Evolutionary conservation across 176 grass and related monocot genomes (phyloP).

Genomic region (Triticum urartu): DNA sequence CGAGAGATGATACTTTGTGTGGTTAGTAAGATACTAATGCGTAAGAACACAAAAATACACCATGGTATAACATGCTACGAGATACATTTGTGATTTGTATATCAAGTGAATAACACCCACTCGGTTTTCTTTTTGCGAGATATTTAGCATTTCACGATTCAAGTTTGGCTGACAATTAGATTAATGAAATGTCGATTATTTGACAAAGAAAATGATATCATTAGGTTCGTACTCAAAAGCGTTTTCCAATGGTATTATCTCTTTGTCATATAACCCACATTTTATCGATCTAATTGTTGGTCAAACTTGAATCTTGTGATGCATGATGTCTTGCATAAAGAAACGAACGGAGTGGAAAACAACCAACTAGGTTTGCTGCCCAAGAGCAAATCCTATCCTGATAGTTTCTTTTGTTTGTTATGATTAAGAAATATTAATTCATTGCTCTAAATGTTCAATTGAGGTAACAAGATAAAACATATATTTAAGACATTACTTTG

Average conservation of each 20-base stretch:
- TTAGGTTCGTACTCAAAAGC: background rate
- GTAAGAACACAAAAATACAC: background rate
- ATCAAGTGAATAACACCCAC: background rate
- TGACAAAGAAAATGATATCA: background rate
- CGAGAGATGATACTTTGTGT: background rate
- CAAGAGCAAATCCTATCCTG: background rate
- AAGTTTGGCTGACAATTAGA: conserved; percentile 10
- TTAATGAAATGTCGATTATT: background rate
- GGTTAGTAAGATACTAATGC: background rate
- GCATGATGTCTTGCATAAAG: background rate
- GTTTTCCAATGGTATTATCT: background rate
- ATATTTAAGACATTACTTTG: background rate
- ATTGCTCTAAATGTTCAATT: background rate
- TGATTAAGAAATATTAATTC: background rate
- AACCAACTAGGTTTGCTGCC: background rate
- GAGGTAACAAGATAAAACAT: background rate
- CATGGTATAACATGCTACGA: background rate
- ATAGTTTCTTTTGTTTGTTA: background rate
- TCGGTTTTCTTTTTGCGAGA: background rate
- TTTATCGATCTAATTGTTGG: conserved; percentile 18
- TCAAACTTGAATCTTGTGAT: conserved; percentile 18
- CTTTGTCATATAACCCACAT: background rate
- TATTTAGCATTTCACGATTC: background rate
- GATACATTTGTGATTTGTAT: background rate
- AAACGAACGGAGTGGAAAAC: background rate